Conservation (phyloP, 345 rosid species). For the Gossypium raimondii region DNA sequence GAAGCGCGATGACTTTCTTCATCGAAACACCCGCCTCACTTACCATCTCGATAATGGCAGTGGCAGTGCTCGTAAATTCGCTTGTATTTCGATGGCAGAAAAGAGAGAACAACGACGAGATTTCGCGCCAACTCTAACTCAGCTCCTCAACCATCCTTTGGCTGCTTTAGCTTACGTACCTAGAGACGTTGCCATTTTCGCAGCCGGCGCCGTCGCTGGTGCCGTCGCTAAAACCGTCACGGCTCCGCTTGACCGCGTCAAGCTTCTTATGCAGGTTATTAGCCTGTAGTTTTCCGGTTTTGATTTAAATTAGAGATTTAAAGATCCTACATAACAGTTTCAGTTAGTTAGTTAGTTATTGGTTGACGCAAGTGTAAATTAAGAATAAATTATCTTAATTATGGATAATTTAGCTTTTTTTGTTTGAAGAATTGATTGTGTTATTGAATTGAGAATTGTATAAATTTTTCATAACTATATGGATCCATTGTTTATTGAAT, state of each 20-base stretch:
- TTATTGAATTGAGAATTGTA: neutral
- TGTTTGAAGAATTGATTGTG: neutral
- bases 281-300: neutral
- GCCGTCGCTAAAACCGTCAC: slow-evolving; percentile 90
- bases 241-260: slow-evolving; percentile 94
- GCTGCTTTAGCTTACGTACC: slow-evolving; percentile 67
- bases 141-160: slow-evolving; percentile 71
- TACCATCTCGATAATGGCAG: slow-evolving; percentile 8
- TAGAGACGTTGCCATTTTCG: slow-evolving; percentile 65
- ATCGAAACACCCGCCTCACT: slow-evolving; percentile 23
- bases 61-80: slow-evolving; percentile 37
- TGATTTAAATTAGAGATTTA: neutral
- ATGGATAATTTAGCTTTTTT: neutral
- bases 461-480: neutral
- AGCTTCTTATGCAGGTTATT: slow-evolving; percentile 92
- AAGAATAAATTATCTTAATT: neutral
- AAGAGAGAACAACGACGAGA: slow-evolving; percentile 39
- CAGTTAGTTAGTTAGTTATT: neutral
- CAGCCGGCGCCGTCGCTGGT: slow-evolving; percentile 88
- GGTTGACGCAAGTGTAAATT: neutral
- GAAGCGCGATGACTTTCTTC: slow-evolving; percentile 15
- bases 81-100: slow-evolving; percentile 58
- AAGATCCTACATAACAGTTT: neutral
- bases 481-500: no score
- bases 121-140: slow-evolving; percentile 54